Percentiles rank a stretch among this genome's conserved stretches.
Evolutionary conservation across 2,329 filamentous ascomycete genomes (phyloP).

Genomic region (Phyllosticta ampelicida): DNA sequence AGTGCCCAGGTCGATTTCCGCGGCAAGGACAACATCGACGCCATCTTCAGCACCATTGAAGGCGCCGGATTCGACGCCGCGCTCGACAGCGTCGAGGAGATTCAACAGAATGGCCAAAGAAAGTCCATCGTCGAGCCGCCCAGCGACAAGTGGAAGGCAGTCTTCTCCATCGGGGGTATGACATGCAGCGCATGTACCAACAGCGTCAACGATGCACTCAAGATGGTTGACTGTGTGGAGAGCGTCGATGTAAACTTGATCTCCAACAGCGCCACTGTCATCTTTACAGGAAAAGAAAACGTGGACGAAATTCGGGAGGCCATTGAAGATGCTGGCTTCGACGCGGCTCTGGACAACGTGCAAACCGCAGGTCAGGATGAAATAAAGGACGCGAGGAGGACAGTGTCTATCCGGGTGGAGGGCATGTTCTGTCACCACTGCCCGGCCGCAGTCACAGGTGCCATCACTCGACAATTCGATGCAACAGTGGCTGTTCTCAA

Average conservation of each 20-base stretch:
- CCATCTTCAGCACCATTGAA: slow-evolving; percentile 14
- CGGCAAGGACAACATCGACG: slow-evolving; percentile 12
- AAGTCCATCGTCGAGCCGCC: slow-evolving; percentile 5
- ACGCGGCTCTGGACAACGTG: slow-evolving; percentile 29
- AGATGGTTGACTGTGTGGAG: slow-evolving; percentile 36
- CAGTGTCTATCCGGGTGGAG: slow-evolving; percentile 26
- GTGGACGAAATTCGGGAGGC: slow-evolving; percentile 35
- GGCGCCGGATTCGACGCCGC: slow-evolving; percentile 18
- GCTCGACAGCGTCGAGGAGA: slow-evolving; percentile 13
- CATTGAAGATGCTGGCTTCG: slow-evolving; percentile 39
- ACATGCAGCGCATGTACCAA: slow-evolving; percentile 47
- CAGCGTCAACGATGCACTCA: slow-evolving; percentile 37
- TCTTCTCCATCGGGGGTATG: slow-evolving; percentile 45
- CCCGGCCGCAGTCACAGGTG: slow-evolving; percentile 40
- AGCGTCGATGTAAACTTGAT: slow-evolving; percentile 42
- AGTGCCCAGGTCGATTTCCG: slow-evolving; percentile 16
- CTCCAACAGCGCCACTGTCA: slow-evolving; percentile 38
- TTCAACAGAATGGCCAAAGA: not conserved
- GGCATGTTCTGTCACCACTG: slow-evolving; percentile 40
- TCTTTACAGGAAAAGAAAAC: slow-evolving; percentile 39
- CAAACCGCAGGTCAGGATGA: slow-evolving; percentile 11
- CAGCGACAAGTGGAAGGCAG: slow-evolving; percentile 28
- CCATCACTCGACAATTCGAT: slow-evolving; percentile 41
- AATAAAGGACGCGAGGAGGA: slow-evolving; percentile 18
- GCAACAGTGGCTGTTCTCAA: slow-evolving; percentile 42